Conservation (phyloP, 129 eudicot species). For the Escallonia rubra region DNA sequence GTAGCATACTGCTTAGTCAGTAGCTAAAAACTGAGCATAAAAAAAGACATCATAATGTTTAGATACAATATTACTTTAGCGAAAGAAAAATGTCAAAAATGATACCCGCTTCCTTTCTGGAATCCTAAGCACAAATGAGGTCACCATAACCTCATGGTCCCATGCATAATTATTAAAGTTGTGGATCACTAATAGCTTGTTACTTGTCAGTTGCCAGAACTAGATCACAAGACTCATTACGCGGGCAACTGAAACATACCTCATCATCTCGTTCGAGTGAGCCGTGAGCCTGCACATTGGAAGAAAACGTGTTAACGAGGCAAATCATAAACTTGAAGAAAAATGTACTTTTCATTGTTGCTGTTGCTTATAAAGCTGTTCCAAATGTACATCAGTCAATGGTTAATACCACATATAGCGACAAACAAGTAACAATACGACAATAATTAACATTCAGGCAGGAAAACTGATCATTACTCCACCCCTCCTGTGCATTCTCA, state of each 20-base stretch:
- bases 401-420: not conserved
- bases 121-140: too few relatives aligned
- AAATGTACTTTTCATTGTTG: not conserved
- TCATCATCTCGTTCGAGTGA: constrained; percentile 90
- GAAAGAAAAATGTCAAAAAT: too few relatives aligned
- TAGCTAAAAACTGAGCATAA: too few relatives aligned
- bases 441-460: not conserved
- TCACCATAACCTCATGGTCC: too few relatives aligned
- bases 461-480: not conserved
- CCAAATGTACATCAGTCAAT: not conserved
- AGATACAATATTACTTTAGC: too few relatives aligned
- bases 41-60: too few relatives aligned
- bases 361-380: not conserved
- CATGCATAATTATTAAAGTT: too few relatives aligned
- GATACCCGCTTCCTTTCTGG: too few relatives aligned
- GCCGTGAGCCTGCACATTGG: constrained; percentile 66
- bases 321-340: not conserved
- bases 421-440: not conserved
- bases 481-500: too few relatives aligned
- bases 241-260: constrained; percentile 37
- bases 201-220: not conserved
- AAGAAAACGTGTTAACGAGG: not conserved
- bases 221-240: not conserved
- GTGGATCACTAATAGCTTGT: too few relatives aligned
- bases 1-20: too few relatives aligned